Evolutionary conservation across 2,329 filamentous ascomycete species (phyloP).

Genomic region (Ophiostoma triangulosporum): DNA sequence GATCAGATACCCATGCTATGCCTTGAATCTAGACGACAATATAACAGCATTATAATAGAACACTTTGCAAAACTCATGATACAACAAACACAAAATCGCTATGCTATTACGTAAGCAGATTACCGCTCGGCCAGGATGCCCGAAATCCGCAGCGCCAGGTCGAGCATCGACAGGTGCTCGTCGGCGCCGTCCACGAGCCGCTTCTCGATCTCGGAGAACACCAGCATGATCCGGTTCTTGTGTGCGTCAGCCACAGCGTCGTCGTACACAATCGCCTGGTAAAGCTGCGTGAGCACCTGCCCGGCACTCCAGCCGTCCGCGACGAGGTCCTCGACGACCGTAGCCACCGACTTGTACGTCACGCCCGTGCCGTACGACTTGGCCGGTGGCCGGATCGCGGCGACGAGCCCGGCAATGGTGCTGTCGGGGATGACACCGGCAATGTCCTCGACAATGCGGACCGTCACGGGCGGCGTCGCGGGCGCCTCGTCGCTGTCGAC

Average conservation of each 20-base stretch:
- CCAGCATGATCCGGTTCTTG: conserved; percentile 78
- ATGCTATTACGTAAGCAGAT: no score
- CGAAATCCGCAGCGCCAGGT: conserved; percentile 70
- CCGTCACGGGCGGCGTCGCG: conserved; percentile 48
- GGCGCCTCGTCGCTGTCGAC: conserved; percentile 37
- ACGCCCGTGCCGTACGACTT: conserved; percentile 30
- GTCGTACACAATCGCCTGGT: conserved; percentile 69
- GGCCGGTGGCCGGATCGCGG: conserved; percentile 57
- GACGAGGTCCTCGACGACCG: conserved; percentile 77
- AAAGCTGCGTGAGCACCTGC: conserved; percentile 70
- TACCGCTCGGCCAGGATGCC: conserved; percentile 45
- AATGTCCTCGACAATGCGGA: conserved; percentile 81
- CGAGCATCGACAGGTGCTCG: conserved; percentile 83
- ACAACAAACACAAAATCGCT: not conserved
- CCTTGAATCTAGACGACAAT: not conserved
- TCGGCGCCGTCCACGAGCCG: conserved; percentile 87
- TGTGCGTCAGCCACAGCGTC: conserved; percentile 72
- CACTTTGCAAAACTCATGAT: no score
- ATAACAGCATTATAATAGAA: no score
- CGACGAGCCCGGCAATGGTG: conserved; percentile 57
- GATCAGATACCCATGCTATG: not conserved
- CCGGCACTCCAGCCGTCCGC: conserved; percentile 95
- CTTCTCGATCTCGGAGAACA: conserved; percentile 93
- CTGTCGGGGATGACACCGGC: conserved; percentile 77
- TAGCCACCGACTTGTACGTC: conserved; percentile 61